phyloP scores from a whole-genome alignment of 1,284 basidiomycete genomes.

The Moesziomyces sp. region DNA sequence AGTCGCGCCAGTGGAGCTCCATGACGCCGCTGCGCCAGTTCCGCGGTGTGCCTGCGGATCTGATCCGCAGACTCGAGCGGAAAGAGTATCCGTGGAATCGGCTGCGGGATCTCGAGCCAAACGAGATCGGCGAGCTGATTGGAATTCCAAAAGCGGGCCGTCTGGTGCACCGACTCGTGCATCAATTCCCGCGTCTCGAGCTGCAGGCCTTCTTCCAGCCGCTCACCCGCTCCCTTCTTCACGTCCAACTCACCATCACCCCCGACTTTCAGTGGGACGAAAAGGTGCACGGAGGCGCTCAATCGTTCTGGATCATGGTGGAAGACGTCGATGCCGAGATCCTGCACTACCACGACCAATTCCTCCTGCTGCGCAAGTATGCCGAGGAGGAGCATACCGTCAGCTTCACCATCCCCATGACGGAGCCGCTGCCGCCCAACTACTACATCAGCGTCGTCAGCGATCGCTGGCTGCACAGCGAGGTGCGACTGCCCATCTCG shows the following conservation, averaged over 20 bases:
- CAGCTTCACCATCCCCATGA: slow-evolving; percentile 93
- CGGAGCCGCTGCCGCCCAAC: slow-evolving; percentile 95
- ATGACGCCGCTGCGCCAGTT: slow-evolving; percentile 98
- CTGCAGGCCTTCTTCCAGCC: slow-evolving; percentile 70
- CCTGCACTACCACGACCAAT: slow-evolving; percentile 92
- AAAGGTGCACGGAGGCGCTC: slow-evolving; percentile 86
- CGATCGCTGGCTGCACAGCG: slow-evolving; percentile 94
- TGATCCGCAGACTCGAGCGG: slow-evolving; percentile 90
- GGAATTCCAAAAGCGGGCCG: slow-evolving; percentile 88
- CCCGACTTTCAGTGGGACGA: slow-evolving; percentile 99
- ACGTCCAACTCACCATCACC: slow-evolving; percentile 73
- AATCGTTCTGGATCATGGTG: slow-evolving; percentile 88
- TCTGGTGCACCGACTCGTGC: slow-evolving; percentile 91
- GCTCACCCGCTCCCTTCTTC: slow-evolving; percentile 62
- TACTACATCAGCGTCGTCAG: slow-evolving; percentile 96
- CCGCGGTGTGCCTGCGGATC: slow-evolving; percentile 84
- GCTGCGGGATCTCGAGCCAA: slow-evolving; percentile 65
- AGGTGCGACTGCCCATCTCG: slow-evolving; percentile 92
- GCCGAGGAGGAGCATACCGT: slow-evolving; percentile 88
- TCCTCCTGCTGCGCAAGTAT: slow-evolving; percentile 89
- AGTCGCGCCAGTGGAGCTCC: slow-evolving; percentile 85
- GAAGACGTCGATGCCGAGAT: slow-evolving; percentile 98
- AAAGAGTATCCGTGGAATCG: slow-evolving; percentile 78
- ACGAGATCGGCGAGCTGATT: slow-evolving; percentile 81
- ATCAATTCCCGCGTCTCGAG: slow-evolving; percentile 95